Evolutionary conservation across 192 early-diverging fungal genomes (phyloP).

Genomic region (Backusella tuberculispora): DNA sequence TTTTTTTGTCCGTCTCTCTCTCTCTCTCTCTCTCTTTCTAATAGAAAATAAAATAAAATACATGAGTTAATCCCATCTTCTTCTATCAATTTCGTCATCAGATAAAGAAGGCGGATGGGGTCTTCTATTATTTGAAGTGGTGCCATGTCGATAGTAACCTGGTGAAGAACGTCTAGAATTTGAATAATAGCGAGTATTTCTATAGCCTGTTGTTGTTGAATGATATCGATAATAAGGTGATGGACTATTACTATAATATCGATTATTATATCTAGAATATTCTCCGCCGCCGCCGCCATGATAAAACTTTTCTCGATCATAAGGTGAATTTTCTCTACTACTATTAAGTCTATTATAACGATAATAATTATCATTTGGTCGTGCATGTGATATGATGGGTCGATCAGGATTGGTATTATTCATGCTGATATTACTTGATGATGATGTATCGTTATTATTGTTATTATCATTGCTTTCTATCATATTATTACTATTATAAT

Average conservation of each 20-base stretch:
- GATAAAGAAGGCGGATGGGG: background rate
- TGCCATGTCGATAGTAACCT: conserved; percentile 5
- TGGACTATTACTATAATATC: background rate
- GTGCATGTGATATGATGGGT: background rate
- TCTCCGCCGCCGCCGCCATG: background rate
- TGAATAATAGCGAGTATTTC: conserved; percentile 10
- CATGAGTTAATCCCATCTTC: conserved; percentile 16
- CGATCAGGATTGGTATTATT: too few relatives aligned
- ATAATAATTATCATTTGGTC: conserved; percentile 2
- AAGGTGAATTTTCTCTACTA: conserved; percentile 19
- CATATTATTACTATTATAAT: background rate
- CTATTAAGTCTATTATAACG: background rate
- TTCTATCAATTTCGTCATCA: conserved; percentile 16
- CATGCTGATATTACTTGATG: background rate
- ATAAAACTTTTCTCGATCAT: conserved; percentile 21
- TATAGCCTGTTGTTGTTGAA: background rate
- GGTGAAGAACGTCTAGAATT: background rate
- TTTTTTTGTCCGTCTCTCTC: too few relatives aligned
- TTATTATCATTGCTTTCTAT: background rate
- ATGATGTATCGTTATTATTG: background rate
- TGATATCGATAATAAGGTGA: conserved; percentile 18
- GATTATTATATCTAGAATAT: conserved; percentile 5
- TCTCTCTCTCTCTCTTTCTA: too few relatives aligned
- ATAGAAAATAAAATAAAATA: too few relatives aligned
- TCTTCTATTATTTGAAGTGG: conserved; percentile 2